Evolutionary conservation across 306 rosid genomes (phyloP).

Genomic region (Comarum palustre): DNA sequence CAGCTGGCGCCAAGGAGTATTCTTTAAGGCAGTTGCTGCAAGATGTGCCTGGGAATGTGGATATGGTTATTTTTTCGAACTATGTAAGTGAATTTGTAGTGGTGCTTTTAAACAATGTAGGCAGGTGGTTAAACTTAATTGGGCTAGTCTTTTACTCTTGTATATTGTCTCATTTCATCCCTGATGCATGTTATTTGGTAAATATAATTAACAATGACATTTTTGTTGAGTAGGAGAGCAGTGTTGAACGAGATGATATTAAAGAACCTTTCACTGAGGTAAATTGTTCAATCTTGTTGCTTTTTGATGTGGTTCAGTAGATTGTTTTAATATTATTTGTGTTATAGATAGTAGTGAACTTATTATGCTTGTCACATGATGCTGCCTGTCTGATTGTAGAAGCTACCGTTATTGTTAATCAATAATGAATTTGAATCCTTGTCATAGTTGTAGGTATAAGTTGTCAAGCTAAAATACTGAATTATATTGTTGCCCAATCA

Average conservation of each 20-base stretch:
- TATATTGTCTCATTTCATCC: too few species aligned
- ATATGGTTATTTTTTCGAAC: slow-evolving; percentile 90
- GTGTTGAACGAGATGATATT: slow-evolving; percentile 84
- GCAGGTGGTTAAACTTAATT: too few species aligned
- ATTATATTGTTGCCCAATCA: neutral
- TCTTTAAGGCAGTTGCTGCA: slow-evolving; percentile 80
- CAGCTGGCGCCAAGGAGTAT: slow-evolving; percentile 69
- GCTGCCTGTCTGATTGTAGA: neutral
- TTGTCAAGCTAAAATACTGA: neutral
- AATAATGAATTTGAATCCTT: neutral
- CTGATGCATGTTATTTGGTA: too few species aligned
- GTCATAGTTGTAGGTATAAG: neutral
- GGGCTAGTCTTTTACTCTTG: too few species aligned
- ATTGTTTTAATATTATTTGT: neutral
- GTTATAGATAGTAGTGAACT: neutral
- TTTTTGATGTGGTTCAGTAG: too few species aligned
- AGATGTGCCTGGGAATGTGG: slow-evolving; percentile 81
- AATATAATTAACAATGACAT: too few species aligned
- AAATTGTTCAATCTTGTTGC: too few species aligned
- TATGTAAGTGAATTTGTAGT: slow-evolving; percentile 54
- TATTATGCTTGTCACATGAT: neutral
- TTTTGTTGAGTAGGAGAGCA: slow-evolving; percentile 65
- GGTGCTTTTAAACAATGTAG: too few species aligned
- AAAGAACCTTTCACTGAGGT: slow-evolving; percentile 98
- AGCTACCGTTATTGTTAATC: neutral